Evolutionary conservation across 129 eudicot species (phyloP).

Genomic region (Centella asiatica): DNA sequence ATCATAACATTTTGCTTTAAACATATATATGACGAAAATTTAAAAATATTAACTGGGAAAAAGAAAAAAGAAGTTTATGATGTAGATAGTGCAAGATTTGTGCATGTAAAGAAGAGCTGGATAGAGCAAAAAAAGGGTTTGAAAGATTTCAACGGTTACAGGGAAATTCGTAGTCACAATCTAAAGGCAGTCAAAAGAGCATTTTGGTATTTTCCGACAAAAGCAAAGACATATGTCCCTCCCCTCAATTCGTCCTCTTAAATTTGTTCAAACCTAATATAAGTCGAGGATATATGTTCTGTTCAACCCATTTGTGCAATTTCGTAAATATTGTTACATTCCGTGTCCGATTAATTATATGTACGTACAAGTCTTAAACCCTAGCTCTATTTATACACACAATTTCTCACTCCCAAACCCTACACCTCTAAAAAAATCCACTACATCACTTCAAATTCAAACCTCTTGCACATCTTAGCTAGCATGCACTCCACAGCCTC

Average conservation of each 20-base stretch:
- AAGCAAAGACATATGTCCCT: conserved; percentile 49
- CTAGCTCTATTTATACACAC: conserved; percentile 26
- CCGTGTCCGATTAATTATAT: conserved; percentile 19
- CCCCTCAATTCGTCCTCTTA: conserved; percentile 24
- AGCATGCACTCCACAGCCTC: background rate
- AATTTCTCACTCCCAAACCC: conserved; percentile 33
- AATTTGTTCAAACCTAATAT: conserved; percentile 45
- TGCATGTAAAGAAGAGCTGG: conserved; percentile 22
- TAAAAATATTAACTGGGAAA: background rate
- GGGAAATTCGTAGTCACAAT: conserved; percentile 29
- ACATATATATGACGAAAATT: no score
- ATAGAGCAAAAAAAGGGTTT: conserved; percentile 9
- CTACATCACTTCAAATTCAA: conserved; percentile 3
- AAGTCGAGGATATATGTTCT: conserved; percentile 21
- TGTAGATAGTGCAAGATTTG: conserved; percentile 15
- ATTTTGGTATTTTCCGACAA: conserved; percentile 69
- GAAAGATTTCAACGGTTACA: conserved; percentile 40
- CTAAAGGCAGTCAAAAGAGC: conserved; percentile 71
- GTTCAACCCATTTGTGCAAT: conserved; percentile 2
- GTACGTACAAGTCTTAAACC: conserved; percentile 16
- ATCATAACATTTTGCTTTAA: conserved; percentile 1
- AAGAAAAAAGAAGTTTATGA: no score
- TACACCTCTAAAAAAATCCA: conserved; percentile 12
- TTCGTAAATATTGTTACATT: conserved; percentile 26
- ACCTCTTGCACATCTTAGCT: background rate